Conservation (phyloP, 2,329 filamentous ascomycete genomes). For the Aspergillus brasiliensis region DNA sequence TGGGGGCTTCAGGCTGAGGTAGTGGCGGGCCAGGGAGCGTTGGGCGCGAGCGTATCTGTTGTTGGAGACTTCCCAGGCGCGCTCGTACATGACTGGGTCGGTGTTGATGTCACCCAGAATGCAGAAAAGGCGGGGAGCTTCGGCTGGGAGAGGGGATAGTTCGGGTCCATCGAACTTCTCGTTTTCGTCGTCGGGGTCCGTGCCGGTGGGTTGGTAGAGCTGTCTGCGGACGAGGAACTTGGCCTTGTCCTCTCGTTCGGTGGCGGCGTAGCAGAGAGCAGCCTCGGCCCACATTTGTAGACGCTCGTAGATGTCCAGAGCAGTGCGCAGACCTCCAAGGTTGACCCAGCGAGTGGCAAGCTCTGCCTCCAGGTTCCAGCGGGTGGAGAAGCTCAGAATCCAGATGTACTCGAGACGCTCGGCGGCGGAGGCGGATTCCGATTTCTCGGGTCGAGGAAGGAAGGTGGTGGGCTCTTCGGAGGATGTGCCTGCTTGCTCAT, state of each 20-base stretch:
- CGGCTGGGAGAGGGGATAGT: slow-evolving; percentile 69
- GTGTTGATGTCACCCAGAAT: slow-evolving; percentile 89
- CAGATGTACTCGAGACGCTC: slow-evolving; percentile 83
- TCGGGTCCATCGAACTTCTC: slow-evolving; percentile 68
- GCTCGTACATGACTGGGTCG: slow-evolving; percentile 73
- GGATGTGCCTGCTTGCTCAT: slow-evolving; percentile 36
- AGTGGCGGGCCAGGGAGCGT: slow-evolving; percentile 78
- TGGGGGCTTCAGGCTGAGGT: slow-evolving; percentile 61
- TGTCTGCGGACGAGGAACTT: slow-evolving; percentile 74
- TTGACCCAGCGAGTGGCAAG: slow-evolving; percentile 89
- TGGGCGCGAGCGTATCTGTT: slow-evolving; percentile 83
- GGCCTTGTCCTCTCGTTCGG: slow-evolving; percentile 81
- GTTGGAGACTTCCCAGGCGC: slow-evolving; percentile 84
- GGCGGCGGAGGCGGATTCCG: slow-evolving; percentile 72
- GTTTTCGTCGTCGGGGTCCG: slow-evolving; percentile 51
- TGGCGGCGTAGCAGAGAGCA: slow-evolving; percentile 81
- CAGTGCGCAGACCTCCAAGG: slow-evolving; percentile 83
- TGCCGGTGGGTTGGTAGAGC: slow-evolving; percentile 67
- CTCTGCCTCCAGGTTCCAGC: slow-evolving; percentile 94
- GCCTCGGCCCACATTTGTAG: slow-evolving; percentile 94
- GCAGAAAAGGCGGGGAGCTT: slow-evolving; percentile 86
- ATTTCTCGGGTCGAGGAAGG: slow-evolving; percentile 71
- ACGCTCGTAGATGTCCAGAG: slow-evolving; percentile 93
- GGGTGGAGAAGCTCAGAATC: slow-evolving; percentile 76
- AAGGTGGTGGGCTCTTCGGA: slow-evolving; percentile 69